Base-by-base conservation (phyloP, 2,329 filamentous ascomycete genomes). In the Lachnellula cervina region DNA sequence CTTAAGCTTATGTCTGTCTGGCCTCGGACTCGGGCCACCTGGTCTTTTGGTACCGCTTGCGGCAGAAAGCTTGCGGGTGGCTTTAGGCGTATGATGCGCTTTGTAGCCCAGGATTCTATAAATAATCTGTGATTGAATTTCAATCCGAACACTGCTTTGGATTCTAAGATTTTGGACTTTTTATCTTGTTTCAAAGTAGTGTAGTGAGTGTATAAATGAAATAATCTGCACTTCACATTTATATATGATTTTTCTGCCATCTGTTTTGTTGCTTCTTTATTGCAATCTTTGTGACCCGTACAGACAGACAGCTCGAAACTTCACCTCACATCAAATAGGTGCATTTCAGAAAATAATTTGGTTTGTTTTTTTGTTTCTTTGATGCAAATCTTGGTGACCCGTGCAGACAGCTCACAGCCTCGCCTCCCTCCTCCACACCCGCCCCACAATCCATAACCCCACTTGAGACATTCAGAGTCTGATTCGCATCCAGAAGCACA, bases 1-100 rank as follows among this genome's bases (percentile, higher is more conserved):
- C 32, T 52, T 21, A 52, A 58, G 53, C 28, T 32, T 32, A 50
- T 59, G 54, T 59, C 43, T 28, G 6, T 23, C 21, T 23, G 21
- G 21, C 17, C 17, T 28, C 16, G 21, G 32, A 38, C 19, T 19
- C 13, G 25, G 38, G 38, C 16, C 38, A 42, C 38, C 38, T 42
- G 19, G n/a, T 19, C 42, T 17, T 19, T 19, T 19, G 19, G 19
- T 16, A 16, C 17, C 17, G 17, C 16, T 6, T 42, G 17, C 17
- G 16, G 17, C 38, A 19, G 38, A 16, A 5, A 44, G n/a, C n/a
- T 9, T 44, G 42, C 42, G 21, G n/a, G 42, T 44, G 42, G 42
- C 42, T 44, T 40, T 40, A 14, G 14, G 37, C 25, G 25, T 28
- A 28, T 28, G 25, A 28, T 28, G 25, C 25, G 25, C 25, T 28